phyloP scores from a whole-genome alignment of 139 green algal genomes.

The Astrephomene gubernaculifera region DNA sequence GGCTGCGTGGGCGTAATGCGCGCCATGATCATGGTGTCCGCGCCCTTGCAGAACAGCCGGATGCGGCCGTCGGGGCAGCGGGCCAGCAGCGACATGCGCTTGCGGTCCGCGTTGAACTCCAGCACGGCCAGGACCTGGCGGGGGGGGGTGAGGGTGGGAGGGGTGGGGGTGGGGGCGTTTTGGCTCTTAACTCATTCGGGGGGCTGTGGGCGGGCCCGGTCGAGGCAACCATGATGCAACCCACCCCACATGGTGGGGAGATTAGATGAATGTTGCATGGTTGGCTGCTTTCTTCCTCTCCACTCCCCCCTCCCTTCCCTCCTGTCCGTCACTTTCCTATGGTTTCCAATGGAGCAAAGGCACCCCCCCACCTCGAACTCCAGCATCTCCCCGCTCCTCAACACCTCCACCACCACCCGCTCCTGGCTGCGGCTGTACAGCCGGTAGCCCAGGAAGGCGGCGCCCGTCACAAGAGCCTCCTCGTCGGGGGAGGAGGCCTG shows the following conservation, averaged over 20 bases:
- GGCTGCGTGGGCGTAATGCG: slow-evolving; percentile 41
- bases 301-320: too few relatives aligned
- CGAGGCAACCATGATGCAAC: too few relatives aligned
- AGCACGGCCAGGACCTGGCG: slow-evolving; percentile 85
- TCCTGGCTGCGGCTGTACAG: slow-evolving; percentile 73
- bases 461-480: slow-evolving; percentile 94
- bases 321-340: too few relatives aligned
- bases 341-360: too few relatives aligned
- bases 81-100: slow-evolving; percentile 81
- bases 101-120: slow-evolving; percentile 93
- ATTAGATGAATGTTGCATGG: too few relatives aligned
- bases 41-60: slow-evolving; percentile 93
- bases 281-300: too few relatives aligned
- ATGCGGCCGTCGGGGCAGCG: slow-evolving; percentile 65
- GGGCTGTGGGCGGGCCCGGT: too few relatives aligned
- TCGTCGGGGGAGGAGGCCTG: slow-evolving; percentile 96
- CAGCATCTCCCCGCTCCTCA: slow-evolving; percentile 46
- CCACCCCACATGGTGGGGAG: too few relatives aligned
- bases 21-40: slow-evolving; percentile 84
- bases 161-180: too few relatives aligned
- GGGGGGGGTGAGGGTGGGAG: too few relatives aligned
- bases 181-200: too few relatives aligned
- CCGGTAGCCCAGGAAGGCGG: slow-evolving; percentile 89
- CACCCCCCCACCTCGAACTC: slow-evolving; percentile 64
- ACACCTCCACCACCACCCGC: slow-evolving; percentile 57